These are phyloP conservation scores for Penicillium sumatraense DNA, from an alignment of 2,329 filamentous ascomycete genomes.

Conservation along the genomic window DNA sequence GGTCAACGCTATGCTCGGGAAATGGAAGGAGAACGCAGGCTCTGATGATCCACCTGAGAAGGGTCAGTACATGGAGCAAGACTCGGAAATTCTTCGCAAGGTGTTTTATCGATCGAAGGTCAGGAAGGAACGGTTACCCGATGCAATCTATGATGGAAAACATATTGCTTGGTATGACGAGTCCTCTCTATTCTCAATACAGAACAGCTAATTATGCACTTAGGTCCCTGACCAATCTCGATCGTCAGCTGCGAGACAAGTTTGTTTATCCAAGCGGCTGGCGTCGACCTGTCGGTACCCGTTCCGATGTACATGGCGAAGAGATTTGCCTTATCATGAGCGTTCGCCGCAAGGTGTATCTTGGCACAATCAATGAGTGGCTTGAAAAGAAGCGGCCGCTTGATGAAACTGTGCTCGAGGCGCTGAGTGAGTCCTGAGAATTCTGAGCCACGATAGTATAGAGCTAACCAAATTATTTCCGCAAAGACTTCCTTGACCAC, in stretches of 20 bases:
- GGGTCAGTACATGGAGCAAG: slow-evolving; percentile 55
- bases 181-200: slow-evolving; percentile 1
- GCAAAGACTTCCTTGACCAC: slow-evolving; percentile 80
- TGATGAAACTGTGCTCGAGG: slow-evolving; percentile 72
- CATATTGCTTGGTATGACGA: slow-evolving; percentile 79
- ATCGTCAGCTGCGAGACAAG: slow-evolving; percentile 52
- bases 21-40: slow-evolving; percentile 57
- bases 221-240: slow-evolving; percentile 44
- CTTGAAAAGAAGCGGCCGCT: slow-evolving; percentile 64
- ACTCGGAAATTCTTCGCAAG: background rate
- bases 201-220: slow-evolving; percentile 19
- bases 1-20: slow-evolving; percentile 71
- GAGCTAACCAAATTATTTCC: slow-evolving; percentile 2
- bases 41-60: slow-evolving; percentile 64
- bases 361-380: slow-evolving; percentile 70
- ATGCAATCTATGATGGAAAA: slow-evolving; percentile 76
- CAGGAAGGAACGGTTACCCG: slow-evolving; percentile 26
- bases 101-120: slow-evolving; percentile 50
- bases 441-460: background rate
- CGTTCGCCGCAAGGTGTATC: slow-evolving; percentile 63
- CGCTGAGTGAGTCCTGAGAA: slow-evolving; percentile 64
- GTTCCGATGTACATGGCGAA: background rate
- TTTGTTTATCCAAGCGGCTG: slow-evolving; percentile 76
- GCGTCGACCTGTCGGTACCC: slow-evolving; percentile 45
- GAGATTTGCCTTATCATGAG: slow-evolving; percentile 56